Evolutionary conservation across 208 protist genomes (phyloP), one percentile per base, ranked within the genome.

Genomic region (Crithidia brevicula): DNA sequence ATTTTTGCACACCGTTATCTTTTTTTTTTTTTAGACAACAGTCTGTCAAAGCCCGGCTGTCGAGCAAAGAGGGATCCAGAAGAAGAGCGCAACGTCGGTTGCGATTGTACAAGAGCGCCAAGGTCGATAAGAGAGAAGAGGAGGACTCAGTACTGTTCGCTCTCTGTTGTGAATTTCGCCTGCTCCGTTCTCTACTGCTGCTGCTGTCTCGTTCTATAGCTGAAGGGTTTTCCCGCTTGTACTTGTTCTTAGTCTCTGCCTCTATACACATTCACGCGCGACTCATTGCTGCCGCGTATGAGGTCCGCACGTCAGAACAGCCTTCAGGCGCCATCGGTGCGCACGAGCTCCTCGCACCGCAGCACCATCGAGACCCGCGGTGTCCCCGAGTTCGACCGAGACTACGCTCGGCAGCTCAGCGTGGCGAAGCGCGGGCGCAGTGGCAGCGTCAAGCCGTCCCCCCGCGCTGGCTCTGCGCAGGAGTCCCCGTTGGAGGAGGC

Each of bases 301-400:
- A 52, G 20, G 27, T 15, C 43, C 10, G 34, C 5, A 6, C 65
- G 61, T 31, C 20, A 31, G 8, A 49, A 42, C 40, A 58, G 60
- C 53, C 30, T 43, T 3, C 34, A n/a, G 0, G 31, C 67, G 2
- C 36, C 61, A 33, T 79, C 67, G 25, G 64, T 73, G 59, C 57
- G 56, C n/a, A 70, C 79, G n/a, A 73, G 45, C 47, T 82, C 78
- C 9, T 88, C 86, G 25, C 86, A 88, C 40, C 77, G 62, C 69
- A 92, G 86, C 73, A 77, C 72, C 23, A 68, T 89, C 28, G 86
- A 92, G 51, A 76, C 81, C 13, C 80, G 81, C 20, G 86, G 81
- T 15, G 52, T 73, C 15, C 83, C 83, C 6, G 71, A 83, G 61
- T 92, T 92, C 61, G 77, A 83, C 46, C 70, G 74, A 25, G 83